Conservation (phyloP, 805 yeast species). For the Saccharomycopsis microspora region DNA sequence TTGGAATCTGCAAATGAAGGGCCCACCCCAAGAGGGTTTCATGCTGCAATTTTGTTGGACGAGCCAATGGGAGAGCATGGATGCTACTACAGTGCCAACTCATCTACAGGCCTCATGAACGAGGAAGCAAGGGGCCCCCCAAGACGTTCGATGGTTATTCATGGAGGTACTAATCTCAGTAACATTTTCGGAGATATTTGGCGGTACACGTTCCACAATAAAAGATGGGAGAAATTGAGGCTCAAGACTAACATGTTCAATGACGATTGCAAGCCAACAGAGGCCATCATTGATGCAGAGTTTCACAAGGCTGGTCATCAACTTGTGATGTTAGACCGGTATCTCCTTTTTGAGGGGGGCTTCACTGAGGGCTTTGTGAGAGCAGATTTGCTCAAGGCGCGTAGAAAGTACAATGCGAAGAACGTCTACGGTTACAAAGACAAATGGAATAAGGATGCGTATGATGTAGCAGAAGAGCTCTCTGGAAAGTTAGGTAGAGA, state of each 20-base stretch:
- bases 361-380: background rate
- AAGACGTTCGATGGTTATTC: conserved; percentile 6
- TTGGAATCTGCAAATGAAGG: conserved; percentile 8
- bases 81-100: background rate
- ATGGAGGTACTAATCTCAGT: conserved; percentile 13
- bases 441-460: conserved; percentile 5
- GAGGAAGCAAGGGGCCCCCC: background rate
- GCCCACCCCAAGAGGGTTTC: conserved; percentile 13
- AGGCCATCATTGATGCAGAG: conserved; percentile 1
- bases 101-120: background rate
- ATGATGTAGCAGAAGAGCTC: conserved; percentile 2
- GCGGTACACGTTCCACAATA: conserved; percentile 8
- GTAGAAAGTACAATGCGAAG: background rate
- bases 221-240: conserved; percentile 6
- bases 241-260: conserved; percentile 1
- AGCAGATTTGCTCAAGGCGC: conserved; percentile 1
- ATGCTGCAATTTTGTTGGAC: conserved; percentile 7
- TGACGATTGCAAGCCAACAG: background rate
- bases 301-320: conserved; percentile 7
- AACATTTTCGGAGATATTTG: conserved; percentile 14
- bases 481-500: background rate
- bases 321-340: conserved; percentile 8
- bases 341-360: conserved; percentile 6
- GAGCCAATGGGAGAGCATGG: background rate
- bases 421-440: conserved; percentile 1